Evolutionary conservation across 225 moss, liverwort and hornwort species (phyloP), one percentile per base, ranked within the genome.

Genomic region (Polytrichum formosum): DNA sequence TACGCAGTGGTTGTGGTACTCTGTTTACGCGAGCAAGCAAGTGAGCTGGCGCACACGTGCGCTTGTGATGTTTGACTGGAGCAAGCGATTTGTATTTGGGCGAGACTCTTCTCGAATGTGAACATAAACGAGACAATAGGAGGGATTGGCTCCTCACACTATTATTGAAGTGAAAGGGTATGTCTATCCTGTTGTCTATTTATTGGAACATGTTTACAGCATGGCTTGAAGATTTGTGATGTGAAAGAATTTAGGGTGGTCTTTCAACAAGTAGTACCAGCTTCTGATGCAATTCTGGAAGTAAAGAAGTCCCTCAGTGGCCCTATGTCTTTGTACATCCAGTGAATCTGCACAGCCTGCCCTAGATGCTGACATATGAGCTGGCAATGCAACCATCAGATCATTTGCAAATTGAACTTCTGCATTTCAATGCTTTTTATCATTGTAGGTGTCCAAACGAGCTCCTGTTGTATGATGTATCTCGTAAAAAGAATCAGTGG

Each of bases 1-100:
- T 74, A 92, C 94, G 5, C 90, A 91, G 75, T 97, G 97, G 97
- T 83, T 97, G 63, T 97, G 97, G 97, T 97, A 97, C 72, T 97
- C 97, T 20, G 90, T 98, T 63, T 98, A 98, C 81, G 88, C 87
- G 18, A 98, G 97, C 78, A 92, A 90, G 74, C 92, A 92, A 79
- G 92, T 92, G 59, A 92, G 92, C 83, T 92, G 92, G 92, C 88
- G 92, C 70, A 92, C 92, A 66, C 86, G 92, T 69, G 84, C 86
- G 26, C 79, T 88, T 4, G 92, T 92, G 61, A 55, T 90, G 25
- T 92, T 90, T 74, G 92, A 92, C 73, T 92, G 92, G 92, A 84
- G 83, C 29, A 92, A 92, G 75, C 79, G 90, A 46, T 74, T 92
- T 55, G 72, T 92, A 69, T 92, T 92, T 75, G 92, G 92, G 56